Conservation (phyloP, 495 filamentous ascomycete genomes). For the Neurospora sp. region DNA sequence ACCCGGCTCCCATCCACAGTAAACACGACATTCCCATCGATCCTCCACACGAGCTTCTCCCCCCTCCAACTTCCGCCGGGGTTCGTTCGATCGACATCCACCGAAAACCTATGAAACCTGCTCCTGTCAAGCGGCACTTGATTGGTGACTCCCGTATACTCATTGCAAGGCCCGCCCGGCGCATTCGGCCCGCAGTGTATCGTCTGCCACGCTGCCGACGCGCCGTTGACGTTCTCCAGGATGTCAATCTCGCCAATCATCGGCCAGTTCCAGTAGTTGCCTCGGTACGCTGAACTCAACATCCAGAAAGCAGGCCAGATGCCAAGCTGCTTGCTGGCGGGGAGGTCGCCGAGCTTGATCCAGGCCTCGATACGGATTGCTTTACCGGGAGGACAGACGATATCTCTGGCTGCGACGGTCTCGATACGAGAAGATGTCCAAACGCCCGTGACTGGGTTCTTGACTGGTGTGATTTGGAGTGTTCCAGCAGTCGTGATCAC, state of each 20-base stretch:
- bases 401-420: constrained; percentile 17
- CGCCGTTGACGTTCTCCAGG: constrained; percentile 35
- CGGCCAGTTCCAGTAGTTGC: constrained; percentile 29
- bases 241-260: constrained; percentile 37
- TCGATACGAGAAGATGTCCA: constrained; percentile 40
- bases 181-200: constrained; percentile 33
- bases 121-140: constrained; percentile 15
- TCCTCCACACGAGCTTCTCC: constrained; percentile 33
- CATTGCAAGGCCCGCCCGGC: constrained; percentile 33
- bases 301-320: constrained; percentile 44
- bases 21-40: constrained; percentile 26
- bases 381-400: constrained; percentile 24
- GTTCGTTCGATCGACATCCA: constrained; percentile 29
- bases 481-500: constrained; percentile 10
- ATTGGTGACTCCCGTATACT: constrained; percentile 27
- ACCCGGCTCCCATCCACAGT: constrained; percentile 23
- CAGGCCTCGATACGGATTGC: constrained; percentile 27
- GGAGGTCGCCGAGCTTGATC: constrained; percentile 26
- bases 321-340: constrained; percentile 25
- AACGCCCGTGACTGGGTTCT: neutral
- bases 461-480: constrained; percentile 12
- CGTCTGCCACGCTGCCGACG: constrained; percentile 26
- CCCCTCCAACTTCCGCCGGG: constrained; percentile 19
- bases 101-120: constrained; percentile 30
- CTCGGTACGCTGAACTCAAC: constrained; percentile 26